Evolutionary conservation across 2,329 filamentous ascomycete species (phyloP).

Genomic region (Pyrenophora teres): DNA sequence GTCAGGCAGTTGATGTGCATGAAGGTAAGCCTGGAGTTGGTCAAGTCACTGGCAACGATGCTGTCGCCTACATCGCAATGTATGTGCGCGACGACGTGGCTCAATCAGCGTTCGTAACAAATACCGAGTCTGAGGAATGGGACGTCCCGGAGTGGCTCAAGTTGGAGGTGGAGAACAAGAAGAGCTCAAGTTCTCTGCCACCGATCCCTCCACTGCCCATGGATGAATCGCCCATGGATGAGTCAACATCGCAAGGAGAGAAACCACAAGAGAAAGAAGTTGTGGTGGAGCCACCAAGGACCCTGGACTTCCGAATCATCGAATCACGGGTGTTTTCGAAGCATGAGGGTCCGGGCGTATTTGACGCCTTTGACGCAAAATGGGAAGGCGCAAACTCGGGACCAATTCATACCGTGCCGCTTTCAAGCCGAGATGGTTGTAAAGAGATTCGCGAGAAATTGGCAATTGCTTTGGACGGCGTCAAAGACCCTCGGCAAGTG

Average conservation of each 20-base stretch:
- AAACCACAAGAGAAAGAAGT: conserved; percentile 5
- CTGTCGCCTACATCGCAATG: conserved; percentile 60
- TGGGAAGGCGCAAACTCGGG: conserved; percentile 22
- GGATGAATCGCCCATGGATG: conserved; percentile 10
- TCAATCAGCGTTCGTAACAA: conserved; percentile 43
- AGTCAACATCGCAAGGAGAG: conserved; percentile 4
- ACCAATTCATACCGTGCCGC: conserved; percentile 25
- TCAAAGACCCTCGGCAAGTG: conserved; percentile 46
- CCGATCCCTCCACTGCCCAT: conserved; percentile 16
- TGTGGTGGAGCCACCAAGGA: conserved; percentile 9
- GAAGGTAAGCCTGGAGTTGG: conserved; percentile 52
- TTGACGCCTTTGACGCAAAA: conserved; percentile 41
- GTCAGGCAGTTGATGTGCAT: conserved; percentile 58
- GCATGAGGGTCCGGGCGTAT: conserved; percentile 45
- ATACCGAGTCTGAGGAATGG: conserved; percentile 55
- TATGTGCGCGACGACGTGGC: conserved; percentile 60
- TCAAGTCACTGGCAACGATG: conserved; percentile 50
- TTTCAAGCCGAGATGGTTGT: conserved; percentile 32
- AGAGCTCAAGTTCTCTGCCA: conserved; percentile 16
- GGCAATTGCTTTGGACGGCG: conserved; percentile 27
- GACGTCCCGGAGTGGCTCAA: conserved; percentile 50
- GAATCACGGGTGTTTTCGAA: conserved; percentile 40
- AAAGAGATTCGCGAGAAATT: conserved; percentile 41
- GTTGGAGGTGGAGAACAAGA: conserved; percentile 35
- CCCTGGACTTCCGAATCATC: conserved; percentile 39